phyloP scores from a whole-genome alignment of 306 rosid species.

The Begonia masoniana region DNA sequence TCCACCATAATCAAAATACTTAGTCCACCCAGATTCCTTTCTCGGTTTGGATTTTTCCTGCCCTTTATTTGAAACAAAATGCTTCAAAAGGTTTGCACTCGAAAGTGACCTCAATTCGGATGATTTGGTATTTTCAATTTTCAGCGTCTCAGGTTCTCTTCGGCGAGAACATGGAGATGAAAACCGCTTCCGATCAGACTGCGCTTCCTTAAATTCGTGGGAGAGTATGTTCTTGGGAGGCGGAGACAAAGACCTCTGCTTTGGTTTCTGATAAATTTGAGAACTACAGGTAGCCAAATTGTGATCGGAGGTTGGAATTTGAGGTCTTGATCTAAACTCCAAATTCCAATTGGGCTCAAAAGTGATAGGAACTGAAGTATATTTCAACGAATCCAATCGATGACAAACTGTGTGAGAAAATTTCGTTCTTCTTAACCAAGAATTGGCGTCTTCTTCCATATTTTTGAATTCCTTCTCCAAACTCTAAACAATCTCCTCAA shows the following conservation, averaged over 20 bases:
- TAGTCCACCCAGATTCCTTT: slow-evolving; percentile 62
- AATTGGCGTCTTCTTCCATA: slow-evolving; percentile 58
- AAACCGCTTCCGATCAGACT: slow-evolving; percentile 51
- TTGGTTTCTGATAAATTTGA: slow-evolving; percentile 12
- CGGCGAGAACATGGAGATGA: slow-evolving; percentile 55
- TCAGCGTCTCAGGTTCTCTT: slow-evolving; percentile 28
- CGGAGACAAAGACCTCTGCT: slow-evolving; percentile 82
- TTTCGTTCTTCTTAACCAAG: slow-evolving; percentile 83
- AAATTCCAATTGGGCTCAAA: slow-evolving; percentile 18
- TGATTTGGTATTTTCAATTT: slow-evolving; percentile 21
- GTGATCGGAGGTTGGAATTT: slow-evolving; percentile 4
- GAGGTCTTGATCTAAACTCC: slow-evolving; percentile 38
- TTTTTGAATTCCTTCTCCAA: slow-evolving; percentile 4
- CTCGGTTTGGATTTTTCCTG: slow-evolving; percentile 27
- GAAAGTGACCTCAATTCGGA: slow-evolving; percentile 13
- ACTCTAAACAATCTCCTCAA: slow-evolving; percentile 14
- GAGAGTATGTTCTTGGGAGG: slow-evolving; percentile 30
- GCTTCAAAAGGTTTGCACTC: slow-evolving; percentile 32
- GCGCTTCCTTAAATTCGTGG: slow-evolving; percentile 59
- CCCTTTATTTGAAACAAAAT: slow-evolving; percentile 25
- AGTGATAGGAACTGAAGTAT: slow-evolving; percentile 19
- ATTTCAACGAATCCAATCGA: slow-evolving; percentile 54
- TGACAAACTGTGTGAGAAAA: slow-evolving; percentile 81
- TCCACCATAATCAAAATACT: slow-evolving; percentile 54
- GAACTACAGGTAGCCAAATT: slow-evolving; percentile 14